Evolutionary conservation across 164 flowering plant species (phyloP), one percentile per base, ranked within the genome.

Genomic region (Brasenia schreberi): DNA sequence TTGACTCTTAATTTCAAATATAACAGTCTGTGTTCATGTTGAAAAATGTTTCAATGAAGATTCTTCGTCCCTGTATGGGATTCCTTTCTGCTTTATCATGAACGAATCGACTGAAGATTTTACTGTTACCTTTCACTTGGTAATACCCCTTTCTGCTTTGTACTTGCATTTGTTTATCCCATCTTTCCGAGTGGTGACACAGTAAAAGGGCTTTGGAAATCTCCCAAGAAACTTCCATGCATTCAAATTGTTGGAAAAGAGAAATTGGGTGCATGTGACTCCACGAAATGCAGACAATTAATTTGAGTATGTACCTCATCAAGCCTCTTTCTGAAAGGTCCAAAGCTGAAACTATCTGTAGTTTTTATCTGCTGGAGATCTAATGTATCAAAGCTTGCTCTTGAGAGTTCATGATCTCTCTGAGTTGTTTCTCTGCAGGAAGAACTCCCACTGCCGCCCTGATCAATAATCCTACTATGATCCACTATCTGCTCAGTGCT

Each of bases 281-380:
- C 39, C 39, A 33, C 39, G 39, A 9, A 19, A 11, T 63, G 49
- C 18, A 44, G 42, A 43, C 6, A 43, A 14, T 4, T 33, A 33
- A 33, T 33, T 33, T 33, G 39, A 33, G 39, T 33, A 33, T 11
- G 43, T 66, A 66, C 74, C 70, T 71, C 70, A 23, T 70, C 62
- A 56, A 73, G 71, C 69, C 73, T 74, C 71, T 77, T 72, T 63
- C 77, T 65, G 44, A 74, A 74, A 17, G 80, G 75, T 12, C 62
- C 71, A 70, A 77, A 71, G 69, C 92, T 78, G 69, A 84, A 87
- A 9, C 11, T 45, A 68, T 87, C 85, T 59, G 85, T 90, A 64
- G 86, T 67, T 76, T 88, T 89, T 71, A 88, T 67, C 52, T 87
- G 95, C 19, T 88, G 96, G 65, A 92, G 80, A 58, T 87, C 96